Evolutionary conservation across 179 eudicot species (phyloP).

Genomic region (Amaranthus tricolor): DNA sequence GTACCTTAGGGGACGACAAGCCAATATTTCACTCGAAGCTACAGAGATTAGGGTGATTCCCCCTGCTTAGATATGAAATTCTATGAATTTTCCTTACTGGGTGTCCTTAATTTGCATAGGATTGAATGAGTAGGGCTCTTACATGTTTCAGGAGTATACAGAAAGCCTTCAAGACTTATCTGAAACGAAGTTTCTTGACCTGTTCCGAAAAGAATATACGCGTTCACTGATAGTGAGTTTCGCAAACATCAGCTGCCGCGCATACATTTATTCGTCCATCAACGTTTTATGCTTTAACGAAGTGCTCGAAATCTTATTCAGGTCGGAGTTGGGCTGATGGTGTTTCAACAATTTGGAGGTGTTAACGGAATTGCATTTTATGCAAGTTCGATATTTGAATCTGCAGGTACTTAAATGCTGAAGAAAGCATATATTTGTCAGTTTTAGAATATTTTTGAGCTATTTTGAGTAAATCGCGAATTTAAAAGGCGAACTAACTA

Average conservation of each 20-base stretch:
- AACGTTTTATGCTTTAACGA: not conserved
- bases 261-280: not conserved
- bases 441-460: too few relatives aligned
- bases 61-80: not conserved
- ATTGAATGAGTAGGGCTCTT: not conserved
- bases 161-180: slow-evolving; percentile 38
- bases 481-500: too few relatives aligned
- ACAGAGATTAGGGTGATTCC: slow-evolving; percentile 48
- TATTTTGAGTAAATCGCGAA: too few relatives aligned
- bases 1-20: slow-evolving; percentile 50
- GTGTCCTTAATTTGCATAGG: not conserved
- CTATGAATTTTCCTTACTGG: not conserved
- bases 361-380: slow-evolving; percentile 75
- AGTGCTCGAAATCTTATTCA: slow-evolving; percentile 18
- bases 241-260: not conserved
- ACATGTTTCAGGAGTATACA: slow-evolving; percentile 52
- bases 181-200: slow-evolving; percentile 38
- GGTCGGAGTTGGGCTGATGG: slow-evolving; percentile 96
- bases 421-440: too few relatives aligned
- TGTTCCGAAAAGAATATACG: slow-evolving; percentile 55
- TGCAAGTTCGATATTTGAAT: slow-evolving; percentile 72
- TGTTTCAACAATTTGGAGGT: slow-evolving; percentile 87
- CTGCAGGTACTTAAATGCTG: slow-evolving; percentile 55
- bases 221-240: slow-evolving; percentile 56
- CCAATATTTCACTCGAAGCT: slow-evolving; percentile 47